These are phyloP conservation scores for Microdochium paspali DNA, from an alignment of 2,329 filamentous ascomycete genomes.

Conservation along the genomic window DNA sequence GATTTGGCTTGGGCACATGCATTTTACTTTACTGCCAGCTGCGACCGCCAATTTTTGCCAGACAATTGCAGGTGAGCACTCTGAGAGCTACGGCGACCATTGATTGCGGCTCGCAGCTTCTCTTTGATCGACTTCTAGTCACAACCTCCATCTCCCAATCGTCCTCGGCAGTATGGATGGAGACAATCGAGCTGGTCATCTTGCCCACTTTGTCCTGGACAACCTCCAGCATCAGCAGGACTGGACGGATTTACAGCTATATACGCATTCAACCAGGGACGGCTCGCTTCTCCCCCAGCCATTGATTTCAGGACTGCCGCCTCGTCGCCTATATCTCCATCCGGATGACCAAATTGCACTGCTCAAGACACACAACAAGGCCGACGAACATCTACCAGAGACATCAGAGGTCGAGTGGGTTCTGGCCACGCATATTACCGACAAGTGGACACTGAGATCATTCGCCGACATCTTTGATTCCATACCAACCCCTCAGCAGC, in stretches of 20 bases:
- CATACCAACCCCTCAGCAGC: conserved; percentile 34
- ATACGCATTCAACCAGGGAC: conserved; percentile 30
- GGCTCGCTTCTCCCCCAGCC: conserved; percentile 41
- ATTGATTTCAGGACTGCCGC: conserved; percentile 64
- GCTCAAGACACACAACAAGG: conserved; percentile 48
- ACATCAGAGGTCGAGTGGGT: conserved; percentile 64
- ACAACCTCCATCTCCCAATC: neutral
- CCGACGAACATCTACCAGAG: conserved; percentile 34
- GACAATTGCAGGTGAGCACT: too few species aligned
- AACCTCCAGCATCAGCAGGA: conserved; percentile 70
- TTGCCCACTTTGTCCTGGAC: conserved; percentile 53
- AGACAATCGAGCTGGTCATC: conserved; percentile 16
- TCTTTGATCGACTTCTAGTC: neutral
- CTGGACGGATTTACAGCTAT: conserved; percentile 54
- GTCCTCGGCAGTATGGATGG: neutral
- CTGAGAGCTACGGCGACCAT: too few species aligned
- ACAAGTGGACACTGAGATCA: conserved; percentile 59
- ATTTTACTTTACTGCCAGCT: too few species aligned
- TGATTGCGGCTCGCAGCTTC: too few species aligned
- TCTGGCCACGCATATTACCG: conserved; percentile 60
- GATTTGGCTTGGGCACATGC: too few species aligned
- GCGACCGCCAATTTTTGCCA: too few species aligned
- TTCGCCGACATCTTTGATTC: conserved; percentile 65
- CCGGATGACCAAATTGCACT: conserved; percentile 74
- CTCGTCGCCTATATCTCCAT: conserved; percentile 65